Evolutionary conservation across 192 early-diverging fungal genomes (phyloP), one percentile per base, ranked within the genome.

Genomic region (Coemansia reversa): DNA sequence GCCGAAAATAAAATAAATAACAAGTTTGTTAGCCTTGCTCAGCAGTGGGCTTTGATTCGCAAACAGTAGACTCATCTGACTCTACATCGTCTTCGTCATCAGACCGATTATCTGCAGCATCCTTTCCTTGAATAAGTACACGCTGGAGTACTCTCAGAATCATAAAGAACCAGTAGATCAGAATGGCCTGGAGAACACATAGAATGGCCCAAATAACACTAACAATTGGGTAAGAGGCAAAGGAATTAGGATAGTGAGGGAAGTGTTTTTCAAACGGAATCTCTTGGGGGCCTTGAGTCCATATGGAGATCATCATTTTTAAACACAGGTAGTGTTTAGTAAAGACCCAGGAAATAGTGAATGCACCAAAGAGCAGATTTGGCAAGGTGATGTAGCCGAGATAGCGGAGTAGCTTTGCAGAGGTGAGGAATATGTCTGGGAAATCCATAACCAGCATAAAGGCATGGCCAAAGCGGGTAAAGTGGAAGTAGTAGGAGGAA

Each of bases 391-490:
- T 72, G 58, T 83, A 81, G 28, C 79, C 79, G 28, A 87, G 57
- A 65, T 94, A 94, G 68, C 89, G 92, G 60, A 92, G 72, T 58
- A 91, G 84, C 77, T 94, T 94, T 70, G 92, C 90, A 7, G 68
- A 24, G 3, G 79, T 70, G 32, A 87, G 67, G 18, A 82, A 80
- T 25, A 87, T 74, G 65, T 87, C 86, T 33, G 84, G 80, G 25
- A 84, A 74, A 49, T 87, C 86, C 76, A 87, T 74, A 35, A 80
- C 62, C 19, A 78, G 60, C 72, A 85, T 73, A 55, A 83, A 70
- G 0, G 67, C 77, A 54, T 85, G 77, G 55, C 86, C 86, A 29
- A 84, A 70, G 24, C 81, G 75, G 9, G 84, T 85, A 47, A 79
- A 87, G 39, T 85, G 71, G 65, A 74, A 79, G 11, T 48, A 35